Percentiles rank a stretch among this genome's conserved stretches.
phyloP scores from a whole-genome alignment of 345 rosid species.

The Pistacia vera region DNA sequence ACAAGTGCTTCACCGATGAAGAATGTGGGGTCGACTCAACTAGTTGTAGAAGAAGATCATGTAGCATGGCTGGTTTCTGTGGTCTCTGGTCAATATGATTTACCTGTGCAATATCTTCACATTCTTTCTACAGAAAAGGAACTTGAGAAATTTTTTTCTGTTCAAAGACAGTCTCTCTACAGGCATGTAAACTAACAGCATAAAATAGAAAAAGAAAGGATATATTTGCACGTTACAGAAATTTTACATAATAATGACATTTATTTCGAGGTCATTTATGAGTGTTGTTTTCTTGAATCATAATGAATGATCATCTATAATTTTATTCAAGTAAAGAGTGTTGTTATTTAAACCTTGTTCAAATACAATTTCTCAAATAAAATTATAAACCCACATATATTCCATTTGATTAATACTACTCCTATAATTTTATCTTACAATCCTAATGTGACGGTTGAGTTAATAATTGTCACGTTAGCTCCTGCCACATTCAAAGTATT shows the following conservation, averaged over 20 bases:
- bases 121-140: conserved; percentile 20
- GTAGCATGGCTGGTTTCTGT: conserved; percentile 86
- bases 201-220: conserved; percentile 9
- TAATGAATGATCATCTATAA: background rate
- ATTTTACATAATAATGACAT: conserved; percentile 1
- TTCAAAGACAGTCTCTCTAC: background rate
- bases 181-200: conserved; percentile 9
- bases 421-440: no score
- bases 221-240: conserved; percentile 9
- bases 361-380: no score
- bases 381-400: no score
- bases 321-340: no score
- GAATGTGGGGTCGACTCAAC: conserved; percentile 86
- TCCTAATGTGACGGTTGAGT: no score
- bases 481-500: no score
- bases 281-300: background rate
- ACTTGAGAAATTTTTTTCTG: conserved; percentile 9
- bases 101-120: background rate
- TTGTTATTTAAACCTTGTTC: no score
- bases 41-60: conserved; percentile 72
- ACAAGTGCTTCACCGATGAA: conserved; percentile 67
- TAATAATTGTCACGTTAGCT: no score
- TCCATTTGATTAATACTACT: no score
- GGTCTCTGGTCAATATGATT: conserved; percentile 70
- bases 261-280: background rate